Base-by-base conservation (phyloP, 2,329 filamentous ascomycete genomes). In the Alternaria triticina region DNA sequence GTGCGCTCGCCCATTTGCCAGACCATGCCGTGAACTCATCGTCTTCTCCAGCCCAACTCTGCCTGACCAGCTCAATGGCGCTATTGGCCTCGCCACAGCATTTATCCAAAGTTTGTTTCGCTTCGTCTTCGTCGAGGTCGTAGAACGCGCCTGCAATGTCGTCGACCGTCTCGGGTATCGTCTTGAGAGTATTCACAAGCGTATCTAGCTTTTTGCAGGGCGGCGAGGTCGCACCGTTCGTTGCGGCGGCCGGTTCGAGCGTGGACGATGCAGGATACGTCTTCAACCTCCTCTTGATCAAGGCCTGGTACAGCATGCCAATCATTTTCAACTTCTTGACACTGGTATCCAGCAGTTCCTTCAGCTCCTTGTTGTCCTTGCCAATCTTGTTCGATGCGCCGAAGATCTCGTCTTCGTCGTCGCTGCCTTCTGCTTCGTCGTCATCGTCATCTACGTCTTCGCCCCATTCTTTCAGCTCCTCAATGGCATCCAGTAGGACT, bases 401-500 rank as follows among this genome's bases (percentile, higher is more conserved):
- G 84, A 94, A 92, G 40, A 93, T 81, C 54, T 90, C 86, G 76
- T 94, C 90, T 23, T 93, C 78, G 69, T 89, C 68, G 36, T 74
- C 77, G 6, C 79, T 30, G 76, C 78, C 17, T 78, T 83, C 60
- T 75, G 81, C 54, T n/a, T 74, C 80, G 6, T 81, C 83, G 1
- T 88, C 89, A 1, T 88, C 88, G 4, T 88, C 87, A 0, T 86
- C 85, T 10, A 88, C 86, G 71, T 93, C 91, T 1, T 93, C 91
- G 20, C 90, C 89, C 93, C 94, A 97, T 71, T 95, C 93, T 76
- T 93, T 92, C 68, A 97, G 79, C 81, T 97, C 95, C 66, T 92
- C 88, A 70, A 96, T 87, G 0, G 93, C 91, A 81, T 97, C 95
- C 70, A 92, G 88, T 23, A 97, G 82, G 3, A 91, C 87, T 59